A percentile compares a stretch with the other conserved stretches of the same genome.
These are phyloP conservation scores for Aspergillaceae sp. DNA, from an alignment of 2,329 filamentous ascomycete genomes.

Conservation along the genomic window DNA sequence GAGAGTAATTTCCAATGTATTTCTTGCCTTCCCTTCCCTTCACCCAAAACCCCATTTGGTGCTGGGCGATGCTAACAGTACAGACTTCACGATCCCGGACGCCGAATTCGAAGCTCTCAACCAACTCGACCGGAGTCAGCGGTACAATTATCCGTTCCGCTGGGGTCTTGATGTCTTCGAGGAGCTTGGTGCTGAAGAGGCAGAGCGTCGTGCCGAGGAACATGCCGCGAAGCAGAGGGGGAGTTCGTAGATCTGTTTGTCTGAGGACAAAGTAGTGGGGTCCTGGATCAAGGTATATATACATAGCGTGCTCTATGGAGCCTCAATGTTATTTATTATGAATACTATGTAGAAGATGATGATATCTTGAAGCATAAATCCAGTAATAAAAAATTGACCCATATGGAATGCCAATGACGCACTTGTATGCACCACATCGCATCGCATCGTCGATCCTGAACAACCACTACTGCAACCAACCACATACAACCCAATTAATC, in stretches of 20 bases:
- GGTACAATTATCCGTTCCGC: slow-evolving; percentile 30
- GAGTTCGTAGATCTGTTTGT: neutral
- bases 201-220: slow-evolving; percentile 21
- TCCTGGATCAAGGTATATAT: neutral
- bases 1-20: slow-evolving; percentile 40
- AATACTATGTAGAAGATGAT: no score
- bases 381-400: no score
- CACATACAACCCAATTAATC: no score
- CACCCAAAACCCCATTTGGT: neutral
- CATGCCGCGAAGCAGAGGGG: slow-evolving; percentile 18
- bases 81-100: slow-evolving; percentile 28
- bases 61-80: neutral
- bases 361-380: no score
- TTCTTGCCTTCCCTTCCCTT: neutral
- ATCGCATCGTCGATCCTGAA: no score
- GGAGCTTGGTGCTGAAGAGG: slow-evolving; percentile 26
- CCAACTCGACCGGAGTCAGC: slow-evolving; percentile 26
- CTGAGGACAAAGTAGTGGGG: no score
- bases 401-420: no score
- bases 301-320: neutral
- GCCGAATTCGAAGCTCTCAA: slow-evolving; percentile 27
- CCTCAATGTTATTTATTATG: no score
- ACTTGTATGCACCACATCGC: no score
- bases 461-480: no score
- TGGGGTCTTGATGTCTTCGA: slow-evolving; percentile 33